Evolutionary conservation across 768 basidiomycete genomes (phyloP), one percentile per base, ranked within the genome.

Genomic region (Naganishia onofrii): DNA sequence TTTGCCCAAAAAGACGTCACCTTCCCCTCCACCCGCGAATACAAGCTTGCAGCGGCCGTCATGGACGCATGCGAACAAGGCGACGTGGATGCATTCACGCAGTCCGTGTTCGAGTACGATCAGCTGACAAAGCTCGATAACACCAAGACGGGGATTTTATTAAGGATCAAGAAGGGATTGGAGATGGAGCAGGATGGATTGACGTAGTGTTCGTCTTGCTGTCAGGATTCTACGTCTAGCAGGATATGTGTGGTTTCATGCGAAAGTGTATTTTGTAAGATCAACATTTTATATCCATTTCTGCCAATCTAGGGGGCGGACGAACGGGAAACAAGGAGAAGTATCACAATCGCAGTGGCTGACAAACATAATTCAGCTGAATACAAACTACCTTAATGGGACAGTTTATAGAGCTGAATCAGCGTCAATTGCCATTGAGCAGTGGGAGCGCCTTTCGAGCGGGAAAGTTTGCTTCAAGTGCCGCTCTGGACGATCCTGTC

Each of bases 101-200:
- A 83, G 21, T 88, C 88, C n/a, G 88, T 95, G n/a, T 87, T 87
- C 52, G 92, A 94, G 79, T 98, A 87, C 79, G 93, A 98, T 80
- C 89, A 93, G 77, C 87, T 97, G 71, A 90, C 88, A 46, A 93
- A 91, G 82, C 82, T 99, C 78, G 95, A 98, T 80, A 90, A 90
- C 80, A 96, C 93, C 93, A 98, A 97, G 86, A 98, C 94, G 55
- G 84, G 80, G 32, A 89, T 99, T 63, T 80, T 99, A 77, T 83
- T 98, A 76, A 91, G 89, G 83, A 89, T 97, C 81, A 98, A 98
- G 86, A 87, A 86, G 78, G 83, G 84, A 26, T 87, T 93, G 57
- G 85, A 89, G 68, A 85, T 86, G 64, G 88, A 88, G 71, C 85
- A 78, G 71, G 78, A 79, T 10, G 77, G 75, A 4, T 76, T 84